Evolutionary conservation across 768 basidiomycete genomes (phyloP).

Genomic region (Mycena polygramma): DNA sequence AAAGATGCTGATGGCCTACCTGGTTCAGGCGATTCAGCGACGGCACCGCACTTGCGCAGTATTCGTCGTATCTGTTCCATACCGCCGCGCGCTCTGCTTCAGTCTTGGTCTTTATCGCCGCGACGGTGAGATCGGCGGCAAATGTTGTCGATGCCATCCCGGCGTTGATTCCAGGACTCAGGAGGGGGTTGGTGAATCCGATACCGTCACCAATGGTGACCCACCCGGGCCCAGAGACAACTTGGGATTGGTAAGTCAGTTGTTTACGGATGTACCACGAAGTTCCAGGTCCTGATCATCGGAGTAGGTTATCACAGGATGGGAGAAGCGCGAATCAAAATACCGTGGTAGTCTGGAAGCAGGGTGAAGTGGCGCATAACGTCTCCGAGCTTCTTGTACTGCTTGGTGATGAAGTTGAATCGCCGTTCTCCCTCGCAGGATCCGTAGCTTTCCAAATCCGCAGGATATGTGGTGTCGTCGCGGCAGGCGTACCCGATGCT

Average conservation of each 20-base stretch:
- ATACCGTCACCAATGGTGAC: constrained; percentile 28
- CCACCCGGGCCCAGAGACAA: constrained; percentile 34
- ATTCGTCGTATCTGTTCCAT: constrained; percentile 21
- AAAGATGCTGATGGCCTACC: background rate
- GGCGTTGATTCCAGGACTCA: constrained; percentile 35
- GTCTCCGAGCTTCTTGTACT: constrained; percentile 31
- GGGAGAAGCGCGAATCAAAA: background rate
- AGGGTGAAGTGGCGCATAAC: constrained; percentile 32
- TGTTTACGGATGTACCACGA: constrained; percentile 35
- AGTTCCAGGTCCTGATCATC: constrained; percentile 25
- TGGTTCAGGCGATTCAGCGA: constrained; percentile 11
- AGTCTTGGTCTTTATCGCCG: constrained; percentile 15
- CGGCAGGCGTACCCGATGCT: constrained; percentile 33
- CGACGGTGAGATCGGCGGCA: constrained; percentile 28
- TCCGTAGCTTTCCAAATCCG: constrained; percentile 28
- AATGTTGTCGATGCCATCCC: constrained; percentile 27
- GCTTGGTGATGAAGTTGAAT: constrained; percentile 33
- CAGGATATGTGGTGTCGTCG: constrained; percentile 24
- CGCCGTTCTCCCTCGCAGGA: constrained; percentile 26
- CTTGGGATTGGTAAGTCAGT: constrained; percentile 28
- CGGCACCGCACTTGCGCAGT: constrained; percentile 17
- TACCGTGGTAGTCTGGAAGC: constrained; percentile 25
- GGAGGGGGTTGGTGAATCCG: constrained; percentile 36
- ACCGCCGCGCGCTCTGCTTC: constrained; percentile 15
- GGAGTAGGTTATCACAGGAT: background rate